Conservation (phyloP, 2,329 filamentous ascomycete genomes). For the Calonectria honghensis region DNA sequence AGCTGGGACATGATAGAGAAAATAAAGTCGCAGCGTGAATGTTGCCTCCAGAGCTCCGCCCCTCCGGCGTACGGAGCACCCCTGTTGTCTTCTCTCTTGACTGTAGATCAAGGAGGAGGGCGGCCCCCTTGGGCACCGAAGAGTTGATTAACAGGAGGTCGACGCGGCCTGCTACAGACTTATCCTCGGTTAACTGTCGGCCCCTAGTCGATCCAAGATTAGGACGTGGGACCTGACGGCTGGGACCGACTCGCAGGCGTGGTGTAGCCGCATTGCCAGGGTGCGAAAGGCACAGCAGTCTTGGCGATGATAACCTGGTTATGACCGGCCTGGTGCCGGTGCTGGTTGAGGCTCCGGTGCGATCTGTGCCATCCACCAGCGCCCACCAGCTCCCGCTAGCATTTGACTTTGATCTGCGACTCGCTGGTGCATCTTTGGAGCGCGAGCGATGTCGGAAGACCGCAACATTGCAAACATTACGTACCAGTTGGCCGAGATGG, state of each 20-base stretch:
- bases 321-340: conserved; percentile 19
- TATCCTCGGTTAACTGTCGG: conserved; percentile 54
- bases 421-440: not conserved
- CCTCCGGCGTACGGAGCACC: conserved; percentile 9
- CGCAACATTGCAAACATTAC: conserved; percentile 19
- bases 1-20: not conserved
- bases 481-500: conserved; percentile 6
- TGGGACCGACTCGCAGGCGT: conserved; percentile 30
- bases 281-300: conserved; percentile 26
- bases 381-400: conserved; percentile 1
- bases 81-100: not conserved
- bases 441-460: conserved; percentile 24
- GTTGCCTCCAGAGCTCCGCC: not conserved
- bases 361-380: conserved; percentile 4
- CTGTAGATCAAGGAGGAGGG: conserved; percentile 14
- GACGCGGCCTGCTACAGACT: conserved; percentile 28
- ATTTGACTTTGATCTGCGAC: not conserved
- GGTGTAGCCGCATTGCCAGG: conserved; percentile 40
- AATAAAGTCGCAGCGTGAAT: not conserved
- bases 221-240: conserved; percentile 37
- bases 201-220: conserved; percentile 39
- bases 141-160: conserved; percentile 6
- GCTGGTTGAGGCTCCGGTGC: conserved; percentile 21
- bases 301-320: conserved; percentile 36
- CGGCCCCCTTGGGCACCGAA: not conserved